Evolutionary conservation across 2,329 filamentous ascomycete species (phyloP), one percentile per base, ranked within the genome.

Genomic region (Botryotinia convoluta): DNA sequence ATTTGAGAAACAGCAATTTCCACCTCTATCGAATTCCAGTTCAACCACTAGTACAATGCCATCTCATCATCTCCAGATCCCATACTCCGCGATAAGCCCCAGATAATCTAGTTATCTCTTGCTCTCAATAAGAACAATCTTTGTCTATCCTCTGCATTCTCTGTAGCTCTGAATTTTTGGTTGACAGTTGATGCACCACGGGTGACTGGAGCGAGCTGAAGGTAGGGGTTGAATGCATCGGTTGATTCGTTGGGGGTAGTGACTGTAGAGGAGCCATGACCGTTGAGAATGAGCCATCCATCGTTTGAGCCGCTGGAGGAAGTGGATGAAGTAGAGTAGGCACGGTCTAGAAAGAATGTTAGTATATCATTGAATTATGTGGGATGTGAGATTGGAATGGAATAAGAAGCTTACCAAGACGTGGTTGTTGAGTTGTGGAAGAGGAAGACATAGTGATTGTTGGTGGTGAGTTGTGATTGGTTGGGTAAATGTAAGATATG

Each of bases 381-480:
- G 29, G 29, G 35, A 37, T 59, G 29, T 35, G 14, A 59, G 10
- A 2, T n/a, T 35, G 8, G 44, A 18, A 1, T n/a, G n/a, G 20
- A 14, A 39, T 20, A 32, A 44, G 29, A 51, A 45, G 32, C 71
- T 72, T 69, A 72, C 71, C 63, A 39, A 39, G 29, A 72, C 71
- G 71, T 29, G 71, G 10, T 60, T 69, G 63, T 57, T 60, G 51
- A 20, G 37, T 67, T 29, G 37, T 35, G 54, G 59, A 48, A 29
- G 37, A 48, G 22, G 37, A 72, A 72, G 71, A 72, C 71, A 72
- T 72, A 29, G 39, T 72, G 70, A 72, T 67, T 54, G 44, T 57
- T 69, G 63, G 32, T 72, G 71, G n/a, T 48, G 67, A 16, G 16
- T 65, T 65, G 44, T 62, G 42, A 44, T 72, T 45, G n/a, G 54